Evolutionary conservation across 2,329 filamentous ascomycete species (phyloP), one percentile per base, ranked within the genome.

Genomic region (Samsoniella hepiali): DNA sequence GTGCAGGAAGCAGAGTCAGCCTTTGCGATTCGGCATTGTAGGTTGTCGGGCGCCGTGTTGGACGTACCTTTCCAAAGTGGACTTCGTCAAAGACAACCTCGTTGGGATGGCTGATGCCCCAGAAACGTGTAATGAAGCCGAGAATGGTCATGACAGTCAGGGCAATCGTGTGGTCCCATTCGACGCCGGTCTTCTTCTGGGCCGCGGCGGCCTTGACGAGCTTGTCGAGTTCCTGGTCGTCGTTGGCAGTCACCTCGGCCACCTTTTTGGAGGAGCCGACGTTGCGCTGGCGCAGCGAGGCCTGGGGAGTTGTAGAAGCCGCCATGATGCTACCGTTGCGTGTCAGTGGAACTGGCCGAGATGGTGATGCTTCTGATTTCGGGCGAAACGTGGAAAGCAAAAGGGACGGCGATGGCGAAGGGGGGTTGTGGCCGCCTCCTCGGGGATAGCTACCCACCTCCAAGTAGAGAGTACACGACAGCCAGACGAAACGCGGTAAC

Each of bases 21-120:
- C 50, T 50, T 15, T 13, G 27, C 29, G 38, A 54, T 29, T 22
- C 27, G 38, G 13, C 36, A 36, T 64, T 45, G 47, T 40, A 17
- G 38, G 1, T 2, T 2, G 44, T 58, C 27, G 10, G 15, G 56
- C 32, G 51, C 11, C 11, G n/a, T 34, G 36, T 31, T 8, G 40
- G 38, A 27, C 83, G 65, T 82, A 97, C 94, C 90, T 99, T 99
- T 81, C 95, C 95, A 77, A 99, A 99, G 79, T 99, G 95, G 64
- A 99, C 95, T 78, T 99, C 95, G 74, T 99, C 95, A 73, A 99
- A 99, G 57, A 99, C 95, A 63, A 99, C 95, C 80, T 98, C 91
- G 73, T 96, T 89, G 17, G 95, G 95, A 77, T 97, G 93, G 75
- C 85, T 91, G 75, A 99, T 97, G 67, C 93, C 93, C 87, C 91